Conservation (phyloP, 192 early-diverging fungal genomes). For the Backusella circina region DNA sequence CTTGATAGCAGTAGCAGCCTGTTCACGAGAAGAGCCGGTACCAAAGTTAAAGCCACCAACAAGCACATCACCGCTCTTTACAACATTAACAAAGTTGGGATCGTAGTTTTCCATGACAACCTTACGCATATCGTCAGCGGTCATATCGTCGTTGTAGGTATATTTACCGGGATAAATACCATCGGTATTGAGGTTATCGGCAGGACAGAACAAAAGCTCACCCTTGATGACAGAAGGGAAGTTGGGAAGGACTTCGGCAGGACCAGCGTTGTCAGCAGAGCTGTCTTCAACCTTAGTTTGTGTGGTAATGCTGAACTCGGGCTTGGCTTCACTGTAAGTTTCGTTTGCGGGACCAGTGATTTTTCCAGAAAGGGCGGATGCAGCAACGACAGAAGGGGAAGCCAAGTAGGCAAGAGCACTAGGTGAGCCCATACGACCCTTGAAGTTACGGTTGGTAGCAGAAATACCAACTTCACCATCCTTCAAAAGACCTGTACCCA, state of each 20-base stretch:
- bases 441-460: constrained; percentile 99
- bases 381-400: constrained; percentile 94
- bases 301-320: constrained; percentile 26
- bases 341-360: constrained; percentile 46
- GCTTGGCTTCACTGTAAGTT: constrained; percentile 1
- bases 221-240: constrained; percentile 77
- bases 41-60: constrained; percentile 97
- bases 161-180: constrained; percentile 99
- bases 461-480: constrained; percentile 98
- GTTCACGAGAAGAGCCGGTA: constrained; percentile 95
- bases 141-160: constrained; percentile 96
- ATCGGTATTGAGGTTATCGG: constrained; percentile 98
- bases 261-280: constrained; percentile 15
- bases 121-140: constrained; percentile 82
- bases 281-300: constrained; percentile 18
- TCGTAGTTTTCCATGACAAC: constrained; percentile 99
- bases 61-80: constrained; percentile 75
- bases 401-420: constrained; percentile 89
- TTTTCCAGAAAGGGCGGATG: constrained; percentile 84
- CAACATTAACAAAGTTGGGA: constrained; percentile 69
- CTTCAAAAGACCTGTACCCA: constrained; percentile 88
- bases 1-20: constrained; percentile 93
- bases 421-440: constrained; percentile 97
- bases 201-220: constrained; percentile 84
- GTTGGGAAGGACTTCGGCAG: constrained; percentile 46